Base-by-base conservation (phyloP, 2,329 filamentous ascomycete genomes). In the Chrysoporthe cubensis region DNA sequence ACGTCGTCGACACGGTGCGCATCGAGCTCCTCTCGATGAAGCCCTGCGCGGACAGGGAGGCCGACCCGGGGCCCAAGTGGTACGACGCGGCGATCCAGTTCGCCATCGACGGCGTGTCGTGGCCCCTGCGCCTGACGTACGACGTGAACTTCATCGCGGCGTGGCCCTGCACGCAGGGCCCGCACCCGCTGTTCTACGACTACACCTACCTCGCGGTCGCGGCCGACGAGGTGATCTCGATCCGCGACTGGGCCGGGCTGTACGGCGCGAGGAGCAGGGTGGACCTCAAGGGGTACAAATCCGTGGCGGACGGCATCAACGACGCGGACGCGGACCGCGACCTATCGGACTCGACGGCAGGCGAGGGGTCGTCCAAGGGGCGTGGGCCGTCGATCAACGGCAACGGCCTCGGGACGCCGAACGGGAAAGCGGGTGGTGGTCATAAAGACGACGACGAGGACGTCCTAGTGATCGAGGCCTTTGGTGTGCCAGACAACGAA, bases 401-500 rank as follows among this genome's bases (percentile, higher is more conserved):
- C 16, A 18, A 66, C 13, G 63, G 52, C 42, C 11, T 67, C 6
- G 58, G 64, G 58, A 68, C 58, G 46, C 50, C 44, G n/a, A 37
- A 71, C 4, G 62, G 66, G 57, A 69, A 64, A 62, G 46, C 34
- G 44, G 32, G 34, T 50, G 57, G 56, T 18, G 66, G 64, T 21
- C 78, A 81, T 16, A 79, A 82, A 16, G 80, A 83, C 21, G 87
- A 89, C 65, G 81, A 87, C 37, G 90, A 91, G 71, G 86, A 86
- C 72, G 90, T 94, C 3, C 80, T 94, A 9, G 88, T 90, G 4
- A 84, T 93, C 16, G 90, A 93, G 78, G 89, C 90, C 0, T 89
- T 91, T 75, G 91, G 91, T 0, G 90, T 91, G 32, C 82, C 82
- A 61, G 91, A 93, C 76, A 93, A 93, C 72, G 91, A 93, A 77